phyloP scores from a whole-genome alignment of 2,329 filamentous ascomycete genomes.

The Talaromyces rugulosus region DNA sequence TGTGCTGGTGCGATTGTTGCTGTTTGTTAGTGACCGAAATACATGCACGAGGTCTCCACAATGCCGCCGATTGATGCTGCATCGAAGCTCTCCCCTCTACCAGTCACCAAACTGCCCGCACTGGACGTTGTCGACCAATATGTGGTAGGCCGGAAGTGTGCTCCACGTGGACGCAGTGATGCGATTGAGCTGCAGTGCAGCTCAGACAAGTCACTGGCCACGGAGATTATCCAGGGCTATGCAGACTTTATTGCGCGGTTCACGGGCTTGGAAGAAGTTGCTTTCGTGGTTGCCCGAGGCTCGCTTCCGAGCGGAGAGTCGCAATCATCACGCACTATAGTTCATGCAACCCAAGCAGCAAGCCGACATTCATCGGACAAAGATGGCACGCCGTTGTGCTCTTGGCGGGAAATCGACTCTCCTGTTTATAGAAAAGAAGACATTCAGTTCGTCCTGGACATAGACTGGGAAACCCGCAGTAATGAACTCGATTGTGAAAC shows the following conservation, averaged over 20 bases:
- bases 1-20: not conserved
- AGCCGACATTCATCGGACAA: not conserved
- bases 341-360: not conserved
- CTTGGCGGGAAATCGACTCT: not conserved
- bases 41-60: not conserved
- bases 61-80: not conserved
- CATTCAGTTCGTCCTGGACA: not conserved
- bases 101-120: constrained; percentile 23
- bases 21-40: not conserved
- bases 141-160: constrained; percentile 11
- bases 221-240: constrained; percentile 20
- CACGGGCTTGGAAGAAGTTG: constrained; percentile 24
- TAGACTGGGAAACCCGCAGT: not conserved
- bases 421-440: not conserved
- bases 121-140: constrained; percentile 24
- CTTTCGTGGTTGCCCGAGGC: constrained; percentile 14
- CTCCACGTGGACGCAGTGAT: constrained; percentile 10
- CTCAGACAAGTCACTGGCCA: constrained; percentile 10
- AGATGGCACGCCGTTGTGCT: not conserved
- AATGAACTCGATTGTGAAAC: not conserved
- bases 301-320: not conserved
- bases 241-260: constrained; percentile 22
- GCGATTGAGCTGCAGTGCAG: constrained; percentile 11
- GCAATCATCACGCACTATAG: not conserved
- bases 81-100: constrained; percentile 37